Base-by-base conservation (phyloP, 768 basidiomycete genomes). In the Pulveroboletus ravenelii region DNA sequence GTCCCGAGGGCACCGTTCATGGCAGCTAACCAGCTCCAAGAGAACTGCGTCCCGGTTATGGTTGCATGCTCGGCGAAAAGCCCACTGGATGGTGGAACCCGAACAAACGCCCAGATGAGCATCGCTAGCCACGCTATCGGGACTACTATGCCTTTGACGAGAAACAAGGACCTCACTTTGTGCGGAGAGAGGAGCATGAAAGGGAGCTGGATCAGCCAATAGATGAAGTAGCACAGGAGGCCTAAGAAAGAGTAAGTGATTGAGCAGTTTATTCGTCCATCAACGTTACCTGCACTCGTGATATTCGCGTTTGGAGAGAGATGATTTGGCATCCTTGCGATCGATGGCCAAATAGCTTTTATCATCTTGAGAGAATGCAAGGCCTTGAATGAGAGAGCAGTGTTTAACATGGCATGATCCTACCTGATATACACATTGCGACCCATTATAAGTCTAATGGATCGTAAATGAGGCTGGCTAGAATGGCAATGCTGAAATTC, bases 341-440 rank as follows among this genome's bases (percentile, higher is more conserved):
- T 74, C 1, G 82, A 82, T 0, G 89, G 89, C 88, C 89, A 90
- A 27, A 91, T 87, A 1, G 88, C 88, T 62, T 85, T 87, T 14
- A 89, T 70, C 85, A 87, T 88, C 68, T 68, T 43, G n/a, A 36
- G 37, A 34, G 15, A 43, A 39, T 20, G 10, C 31, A 32, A 49
- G 41, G 35, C n/a, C 15, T 13, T 30, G 25, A 8, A 40, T 10
- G 14, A 27, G 29, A 1, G 1, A 37, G 37, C 10, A 32, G 34
- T 17, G 13, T 36, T 29, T 14, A 15, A 46, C 10, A 27, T 30
- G 41, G 1, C 17, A 10, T 18, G 5, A 42, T 45, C 20, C 35
- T 51, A 68, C 73, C 64, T 88, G 87, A 59, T 87, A 85, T 18
- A 89, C 74, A 51, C 81, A 85, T 66, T 89, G 83, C n/a, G 83